Evolutionary conservation across 2,329 filamentous ascomycete genomes (phyloP).

Genomic region (Aspergillus eucalypticola): DNA sequence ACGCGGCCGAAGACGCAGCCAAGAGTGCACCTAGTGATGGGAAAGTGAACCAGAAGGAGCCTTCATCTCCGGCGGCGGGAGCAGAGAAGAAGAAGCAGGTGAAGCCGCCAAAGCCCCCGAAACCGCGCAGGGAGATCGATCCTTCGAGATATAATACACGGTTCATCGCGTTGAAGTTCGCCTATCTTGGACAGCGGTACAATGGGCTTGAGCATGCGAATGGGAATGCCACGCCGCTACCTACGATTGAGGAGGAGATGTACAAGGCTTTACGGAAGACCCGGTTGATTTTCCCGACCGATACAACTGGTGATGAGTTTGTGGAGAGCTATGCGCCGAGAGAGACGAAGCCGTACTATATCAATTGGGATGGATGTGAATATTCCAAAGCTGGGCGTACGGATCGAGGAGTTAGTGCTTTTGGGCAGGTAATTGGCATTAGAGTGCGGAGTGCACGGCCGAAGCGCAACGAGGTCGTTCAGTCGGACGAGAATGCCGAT

Average conservation of each 20-base stretch:
- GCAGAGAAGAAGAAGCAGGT: constrained; percentile 9
- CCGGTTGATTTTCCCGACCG: constrained; percentile 73
- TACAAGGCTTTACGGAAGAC: constrained; percentile 88
- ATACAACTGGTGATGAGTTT: constrained; percentile 41
- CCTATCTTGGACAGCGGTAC: constrained; percentile 87
- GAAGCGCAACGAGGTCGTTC: constrained; percentile 31
- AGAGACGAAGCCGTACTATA: constrained; percentile 37
- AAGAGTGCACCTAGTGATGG: constrained; percentile 11
- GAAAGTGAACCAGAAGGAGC: constrained; percentile 19
- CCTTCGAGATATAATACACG: constrained; percentile 78
- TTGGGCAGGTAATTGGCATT: constrained; percentile 89
- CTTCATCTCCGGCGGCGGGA: constrained; percentile 12
- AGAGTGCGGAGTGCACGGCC: constrained; percentile 78
- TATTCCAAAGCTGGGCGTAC: constrained; percentile 96
- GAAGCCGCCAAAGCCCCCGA: constrained; percentile 45
- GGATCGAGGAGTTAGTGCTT: constrained; percentile 90
- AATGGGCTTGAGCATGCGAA: constrained; percentile 89
- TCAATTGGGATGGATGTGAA: constrained; percentile 81
- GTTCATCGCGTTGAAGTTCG: constrained; percentile 86
- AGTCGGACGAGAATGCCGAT: constrained; percentile 11
- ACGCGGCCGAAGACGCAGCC: background rate
- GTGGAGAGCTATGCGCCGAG: constrained; percentile 47
- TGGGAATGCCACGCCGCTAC: constrained; percentile 65
- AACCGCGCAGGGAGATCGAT: constrained; percentile 60
- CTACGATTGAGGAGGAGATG: constrained; percentile 88